Evolutionary conservation across 2,329 filamentous ascomycete genomes (phyloP).

Genomic region (Talaromyces sp.): DNA sequence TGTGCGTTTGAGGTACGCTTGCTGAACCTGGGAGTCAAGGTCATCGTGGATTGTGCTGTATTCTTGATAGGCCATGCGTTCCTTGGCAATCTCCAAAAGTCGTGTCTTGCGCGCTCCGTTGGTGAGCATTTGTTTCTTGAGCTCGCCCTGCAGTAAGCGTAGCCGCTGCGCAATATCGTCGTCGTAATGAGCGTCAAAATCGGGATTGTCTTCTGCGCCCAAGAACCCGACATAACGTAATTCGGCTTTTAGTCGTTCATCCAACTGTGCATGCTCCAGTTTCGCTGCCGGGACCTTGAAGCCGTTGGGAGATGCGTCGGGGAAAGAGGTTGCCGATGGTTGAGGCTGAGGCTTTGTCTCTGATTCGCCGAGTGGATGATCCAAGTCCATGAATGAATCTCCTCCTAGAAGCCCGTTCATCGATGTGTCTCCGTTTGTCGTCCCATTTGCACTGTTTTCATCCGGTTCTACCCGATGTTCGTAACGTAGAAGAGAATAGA

Average conservation of each 20-base stretch:
- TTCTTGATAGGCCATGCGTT: constrained; percentile 93
- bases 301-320: constrained; percentile 69
- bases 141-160: constrained; percentile 75
- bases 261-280: constrained; percentile 79
- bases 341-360: constrained; percentile 47
- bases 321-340: constrained; percentile 73
- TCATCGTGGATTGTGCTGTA: constrained; percentile 97
- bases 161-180: constrained; percentile 91
- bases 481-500: constrained; percentile 77
- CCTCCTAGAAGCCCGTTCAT: constrained; percentile 48
- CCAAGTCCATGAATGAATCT: constrained; percentile 48
- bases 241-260: constrained; percentile 88
- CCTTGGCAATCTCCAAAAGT: constrained; percentile 80
- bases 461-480: constrained; percentile 54
- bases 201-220: constrained; percentile 63
- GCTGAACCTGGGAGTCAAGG: constrained; percentile 89
- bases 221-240: constrained; percentile 87
- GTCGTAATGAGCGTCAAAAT: constrained; percentile 87
- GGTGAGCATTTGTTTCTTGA: constrained; percentile 77
- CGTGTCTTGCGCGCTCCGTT: constrained; percentile 90
- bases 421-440: constrained; percentile 51
- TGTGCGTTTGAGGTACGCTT: constrained; percentile 92
- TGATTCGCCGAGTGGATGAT: constrained; percentile 48
- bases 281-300: constrained; percentile 79
- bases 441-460: constrained; percentile 57